Evolutionary conservation across 805 yeast species (phyloP), one percentile per base, ranked within the genome.

Genomic region (Peterozyma toletana): DNA sequence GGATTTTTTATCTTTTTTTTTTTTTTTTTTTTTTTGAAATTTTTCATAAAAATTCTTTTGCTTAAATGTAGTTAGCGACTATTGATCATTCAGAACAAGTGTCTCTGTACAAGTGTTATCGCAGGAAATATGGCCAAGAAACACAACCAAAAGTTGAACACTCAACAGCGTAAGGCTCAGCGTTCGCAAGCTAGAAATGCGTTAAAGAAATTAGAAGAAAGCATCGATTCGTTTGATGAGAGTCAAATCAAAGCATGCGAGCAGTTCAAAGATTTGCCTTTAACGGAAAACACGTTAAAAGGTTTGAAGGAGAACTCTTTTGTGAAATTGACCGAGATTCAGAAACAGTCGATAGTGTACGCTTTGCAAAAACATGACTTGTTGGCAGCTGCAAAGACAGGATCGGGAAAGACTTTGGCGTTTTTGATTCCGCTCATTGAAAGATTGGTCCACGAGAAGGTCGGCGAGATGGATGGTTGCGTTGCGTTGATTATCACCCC

Each of bases 401-500:
- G 91, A 2, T 85, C 95, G 3, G 97, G 97, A 17, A 89, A 89
- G 57, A 89, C 97, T 0, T 63, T 89, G 46, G 90, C 96, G 10
- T 89, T 90, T 54, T 66, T 89, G 51, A 72, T 89, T 38, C 97
- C 97, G 1, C 74, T 86, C 13, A 63, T 90, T 9, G 90, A 83
- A 55, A 78, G 78, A 41, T 67, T 89, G 44, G 73, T 76, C 46
- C 73, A 80, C 48, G 80, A 81, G 53, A 72, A 73, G 43, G 87
- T 95, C 83, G 80, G 87, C 39, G 93, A 83, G 49, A 70, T 64
- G 52, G 97, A 89, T 59, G 96, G 96, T 1, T 68, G 90, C 35
- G 96, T 96, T 5, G 96, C 96, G 0, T 67, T 89, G 46, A 78
- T 89, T 18, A 79, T 89, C n/a, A 80, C 96, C 1, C 96, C 97